These are phyloP conservation scores for Venturia asperata DNA, from an alignment of 2,329 filamentous ascomycete genomes.

Conservation along the genomic window DNA sequence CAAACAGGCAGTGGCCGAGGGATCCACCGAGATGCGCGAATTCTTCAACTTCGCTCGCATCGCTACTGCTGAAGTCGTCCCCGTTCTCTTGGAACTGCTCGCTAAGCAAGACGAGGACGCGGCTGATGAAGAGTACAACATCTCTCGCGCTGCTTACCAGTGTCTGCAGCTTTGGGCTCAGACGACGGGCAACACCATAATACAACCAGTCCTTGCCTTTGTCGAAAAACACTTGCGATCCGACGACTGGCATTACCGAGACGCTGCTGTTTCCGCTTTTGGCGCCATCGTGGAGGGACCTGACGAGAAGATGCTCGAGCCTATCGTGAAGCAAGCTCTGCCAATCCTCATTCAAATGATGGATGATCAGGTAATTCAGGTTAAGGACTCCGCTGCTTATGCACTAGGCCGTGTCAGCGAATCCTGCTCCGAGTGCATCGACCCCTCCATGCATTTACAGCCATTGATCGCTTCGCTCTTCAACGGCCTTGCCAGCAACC, in stretches of 20 bases:
- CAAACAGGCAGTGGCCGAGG: slow-evolving; percentile 56
- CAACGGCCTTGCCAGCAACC: slow-evolving; percentile 77
- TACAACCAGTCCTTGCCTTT: slow-evolving; percentile 79
- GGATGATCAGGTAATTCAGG: slow-evolving; percentile 80
- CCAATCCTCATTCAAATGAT: slow-evolving; percentile 88
- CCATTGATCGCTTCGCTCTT: slow-evolving; percentile 84
- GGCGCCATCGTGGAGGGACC: slow-evolving; percentile 98
- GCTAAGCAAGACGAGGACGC: slow-evolving; percentile 98
- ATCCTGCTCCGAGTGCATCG: slow-evolving; percentile 83
- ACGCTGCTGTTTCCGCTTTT: slow-evolving; percentile 94
- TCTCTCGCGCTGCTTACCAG: slow-evolving; percentile 91
- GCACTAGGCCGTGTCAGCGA: slow-evolving; percentile 94
- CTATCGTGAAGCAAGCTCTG: slow-evolving; percentile 91
- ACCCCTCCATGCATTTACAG: slow-evolving; percentile 74
- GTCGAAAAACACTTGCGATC: slow-evolving; percentile 84
- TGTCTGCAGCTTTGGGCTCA: slow-evolving; percentile 93
- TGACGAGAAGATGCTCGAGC: slow-evolving; percentile 83
- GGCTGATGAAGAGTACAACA: slow-evolving; percentile 93
- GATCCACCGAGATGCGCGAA: slow-evolving; percentile 73
- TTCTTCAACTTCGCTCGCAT: slow-evolving; percentile 96
- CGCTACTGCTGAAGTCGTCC: slow-evolving; percentile 88
- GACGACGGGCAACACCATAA: slow-evolving; percentile 76
- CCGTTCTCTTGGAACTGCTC: slow-evolving; percentile 78
- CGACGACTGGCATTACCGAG: slow-evolving; percentile 90
- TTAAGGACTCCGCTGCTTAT: slow-evolving; percentile 93